Conservation (phyloP, 768 basidiomycete genomes). For the Boletus rubroflammeus region DNA sequence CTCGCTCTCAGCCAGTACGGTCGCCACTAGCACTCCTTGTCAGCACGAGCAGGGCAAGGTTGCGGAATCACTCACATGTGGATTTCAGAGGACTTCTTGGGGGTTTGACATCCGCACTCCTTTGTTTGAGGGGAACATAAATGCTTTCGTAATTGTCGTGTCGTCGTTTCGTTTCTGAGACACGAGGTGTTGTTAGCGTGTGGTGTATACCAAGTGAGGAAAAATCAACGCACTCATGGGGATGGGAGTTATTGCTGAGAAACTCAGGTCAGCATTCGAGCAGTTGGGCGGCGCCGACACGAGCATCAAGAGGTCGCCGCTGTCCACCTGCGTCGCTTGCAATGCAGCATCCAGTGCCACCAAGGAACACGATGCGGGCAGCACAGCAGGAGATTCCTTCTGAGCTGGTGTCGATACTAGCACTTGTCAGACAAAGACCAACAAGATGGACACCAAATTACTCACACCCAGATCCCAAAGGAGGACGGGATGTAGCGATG, state of each 20-base stretch:
- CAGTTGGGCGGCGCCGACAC: neutral
- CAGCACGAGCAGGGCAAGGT: neutral
- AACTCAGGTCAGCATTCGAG: slow-evolving; percentile 4
- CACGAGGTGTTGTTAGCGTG: neutral
- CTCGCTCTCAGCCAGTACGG: neutral
- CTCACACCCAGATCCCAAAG: slow-evolving; percentile 8
- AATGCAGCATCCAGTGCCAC: slow-evolving; percentile 13
- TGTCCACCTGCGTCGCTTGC: neutral
- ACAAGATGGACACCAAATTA: neutral
- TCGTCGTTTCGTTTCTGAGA: neutral
- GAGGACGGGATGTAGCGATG: neutral
- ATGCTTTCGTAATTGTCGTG: neutral
- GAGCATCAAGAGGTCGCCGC: slow-evolving; percentile 4
- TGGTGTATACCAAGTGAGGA: neutral
- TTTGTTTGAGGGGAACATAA: neutral
- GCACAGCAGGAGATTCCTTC: neutral
- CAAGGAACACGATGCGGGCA: slow-evolving; percentile 14
- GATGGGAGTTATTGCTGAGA: neutral
- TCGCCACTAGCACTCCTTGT: neutral
- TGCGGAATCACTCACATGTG: slow-evolving; percentile 9
- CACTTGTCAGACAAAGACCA: slow-evolving; percentile 4
- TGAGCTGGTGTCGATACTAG: neutral
- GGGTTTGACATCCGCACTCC: neutral
- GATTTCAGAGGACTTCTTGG: neutral
- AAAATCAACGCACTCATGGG: neutral